Percentiles rank a stretch among this genome's conserved stretches.
These are phyloP conservation scores for Russula griseocarnosa DNA, from an alignment of 768 basidiomycete species.

Conservation along the genomic window DNA sequence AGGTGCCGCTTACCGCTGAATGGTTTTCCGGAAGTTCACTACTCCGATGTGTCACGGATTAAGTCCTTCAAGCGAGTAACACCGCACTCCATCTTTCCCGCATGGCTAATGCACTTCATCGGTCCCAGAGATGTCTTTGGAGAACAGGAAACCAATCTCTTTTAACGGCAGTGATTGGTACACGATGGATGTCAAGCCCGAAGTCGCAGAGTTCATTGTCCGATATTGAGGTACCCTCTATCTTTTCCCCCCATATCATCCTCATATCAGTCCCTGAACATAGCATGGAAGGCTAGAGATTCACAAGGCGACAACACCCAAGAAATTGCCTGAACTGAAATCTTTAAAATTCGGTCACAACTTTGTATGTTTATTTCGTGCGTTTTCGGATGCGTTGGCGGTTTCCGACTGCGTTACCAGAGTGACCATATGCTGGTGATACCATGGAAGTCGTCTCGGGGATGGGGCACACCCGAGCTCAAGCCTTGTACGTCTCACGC, in stretches of 20 bases:
- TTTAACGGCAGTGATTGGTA: neutral
- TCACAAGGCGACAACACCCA: slow-evolving; percentile 11
- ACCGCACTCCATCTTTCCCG: neutral
- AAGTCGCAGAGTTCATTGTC: slow-evolving; percentile 4
- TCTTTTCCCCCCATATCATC: neutral
- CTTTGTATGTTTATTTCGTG: slow-evolving; percentile 14
- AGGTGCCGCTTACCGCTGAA: neutral
- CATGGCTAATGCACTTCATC: slow-evolving; percentile 23
- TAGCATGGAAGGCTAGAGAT: slow-evolving; percentile 22
- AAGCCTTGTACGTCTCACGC: slow-evolving; percentile 38
- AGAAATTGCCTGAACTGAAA: slow-evolving; percentile 21
- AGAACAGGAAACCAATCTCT: neutral
- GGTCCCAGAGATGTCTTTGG: slow-evolving; percentile 6
- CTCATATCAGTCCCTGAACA: neutral
- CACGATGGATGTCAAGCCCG: slow-evolving; percentile 18
- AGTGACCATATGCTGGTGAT: slow-evolving; percentile 43
- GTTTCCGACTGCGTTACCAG: slow-evolving; percentile 8
- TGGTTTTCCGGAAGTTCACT: neutral
- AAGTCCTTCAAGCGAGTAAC: neutral
- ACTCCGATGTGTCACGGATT: neutral
- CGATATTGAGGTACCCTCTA: slow-evolving; percentile 19
- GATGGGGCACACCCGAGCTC: slow-evolving; percentile 46
- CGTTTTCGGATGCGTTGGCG: neutral
- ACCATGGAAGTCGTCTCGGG: slow-evolving; percentile 39
- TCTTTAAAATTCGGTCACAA: slow-evolving; percentile 26